Evolutionary conservation across 768 basidiomycete species (phyloP).

Genomic region (Gelatoporia subvermispora): DNA sequence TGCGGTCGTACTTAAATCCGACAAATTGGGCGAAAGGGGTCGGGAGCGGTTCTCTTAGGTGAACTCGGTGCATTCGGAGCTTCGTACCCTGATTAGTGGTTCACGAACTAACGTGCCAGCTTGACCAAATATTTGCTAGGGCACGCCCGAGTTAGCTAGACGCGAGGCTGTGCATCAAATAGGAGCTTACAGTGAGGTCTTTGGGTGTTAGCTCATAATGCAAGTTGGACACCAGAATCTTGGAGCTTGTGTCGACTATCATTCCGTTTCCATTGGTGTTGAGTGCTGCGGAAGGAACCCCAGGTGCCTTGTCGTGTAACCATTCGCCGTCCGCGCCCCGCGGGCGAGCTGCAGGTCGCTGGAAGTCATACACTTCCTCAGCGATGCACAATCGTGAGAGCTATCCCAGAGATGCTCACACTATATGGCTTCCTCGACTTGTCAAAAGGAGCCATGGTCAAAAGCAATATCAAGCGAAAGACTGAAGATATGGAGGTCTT

Average conservation of each 20-base stretch:
- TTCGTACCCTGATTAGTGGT: conserved; percentile 92
- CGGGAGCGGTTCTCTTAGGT: conserved; percentile 50
- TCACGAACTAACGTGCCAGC: conserved; percentile 90
- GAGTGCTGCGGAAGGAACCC: conserved; percentile 29
- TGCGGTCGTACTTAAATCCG: conserved; percentile 84
- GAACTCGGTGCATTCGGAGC: conserved; percentile 43
- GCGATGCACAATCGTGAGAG: not conserved
- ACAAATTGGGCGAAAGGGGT: conserved; percentile 38
- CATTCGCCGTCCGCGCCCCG: conserved; percentile 58
- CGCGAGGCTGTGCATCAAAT: conserved; percentile 3
- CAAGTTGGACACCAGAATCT: conserved; percentile 78
- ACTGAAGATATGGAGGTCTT: too few species aligned
- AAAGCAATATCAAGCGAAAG: too few species aligned
- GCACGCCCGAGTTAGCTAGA: not conserved
- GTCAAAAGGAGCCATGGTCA: not conserved
- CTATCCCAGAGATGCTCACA: conserved; percentile 3
- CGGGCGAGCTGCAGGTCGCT: conserved; percentile 53
- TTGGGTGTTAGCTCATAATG: conserved; percentile 90
- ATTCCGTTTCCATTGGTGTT: conserved; percentile 19
- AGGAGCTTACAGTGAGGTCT: conserved; percentile 71
- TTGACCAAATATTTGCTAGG: conserved; percentile 90
- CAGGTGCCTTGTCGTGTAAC: conserved; percentile 72
- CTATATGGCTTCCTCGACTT: conserved; percentile 24
- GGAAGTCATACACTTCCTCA: conserved; percentile 5
- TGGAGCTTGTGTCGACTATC: conserved; percentile 35